phyloP scores from a whole-genome alignment of 129 eudicot genomes.

The sunflower (Helianthus annuus) region HanXRQr2.0-SUNRISE NC_035434.2:150543489-150543988 shows the following conservation, averaged over 20 bases:
- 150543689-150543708: conserved; percentile 39
- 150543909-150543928: conserved; percentile 31
- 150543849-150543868: conserved; percentile 45
- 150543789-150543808: conserved; percentile 39
- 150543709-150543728: conserved; percentile 39
- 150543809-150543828: conserved; percentile 49
- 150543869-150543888: conserved; percentile 50
- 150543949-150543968: conserved; percentile 39
- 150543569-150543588: conserved; percentile 22
- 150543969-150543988: conserved; percentile 46
- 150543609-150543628: not conserved
- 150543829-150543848: conserved; percentile 33
- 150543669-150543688: conserved; percentile 33
- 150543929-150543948: conserved; percentile 37
- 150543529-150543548: conserved; percentile 36
- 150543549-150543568: conserved; percentile 32
- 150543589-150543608: not conserved
- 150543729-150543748: conserved; percentile 40
- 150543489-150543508: conserved; percentile 34
- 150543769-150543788: conserved; percentile 38
- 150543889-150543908: conserved; percentile 33
- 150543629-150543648: conserved; percentile 10
- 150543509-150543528: conserved; percentile 38
- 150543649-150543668: conserved; percentile 45
- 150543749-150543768: conserved; percentile 44